Evolutionary conservation across 139 green algal species (phyloP), one percentile per base, ranked within the genome.

Genomic region (Edaphochlamys debaryana): DNA sequence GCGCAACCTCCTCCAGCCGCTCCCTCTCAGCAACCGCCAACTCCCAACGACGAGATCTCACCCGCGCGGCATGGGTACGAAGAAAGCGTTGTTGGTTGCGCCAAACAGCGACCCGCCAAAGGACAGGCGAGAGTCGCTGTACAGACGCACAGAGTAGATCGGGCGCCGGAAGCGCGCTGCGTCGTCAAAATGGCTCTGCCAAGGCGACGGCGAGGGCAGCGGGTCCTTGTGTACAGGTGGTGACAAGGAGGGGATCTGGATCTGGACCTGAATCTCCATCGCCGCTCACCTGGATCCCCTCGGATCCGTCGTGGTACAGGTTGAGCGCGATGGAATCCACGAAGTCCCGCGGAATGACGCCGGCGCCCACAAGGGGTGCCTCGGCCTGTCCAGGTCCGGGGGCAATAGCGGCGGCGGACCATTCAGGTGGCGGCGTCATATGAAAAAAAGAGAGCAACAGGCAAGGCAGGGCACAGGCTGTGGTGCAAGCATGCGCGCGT

Each of bases 231-330:
- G n/a, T n/a, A n/a, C n/a, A n/a, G n/a, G n/a, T 7, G 60, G 29
- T 37, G 4, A 17, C n/a, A n/a, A n/a, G n/a, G n/a, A n/a, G n/a
- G n/a, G n/a, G n/a, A n/a, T n/a, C n/a, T n/a, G n/a, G n/a, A n/a
- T n/a, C n/a, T n/a, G n/a, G n/a, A n/a, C n/a, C n/a, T n/a, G n/a
- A n/a, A n/a, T n/a, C n/a, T n/a, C n/a, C n/a, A n/a, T n/a, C n/a
- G 29, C 30, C 4, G 23, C 75, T 0, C 74, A 82, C 88, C 84
- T 95, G 92, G 41, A 96, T 94, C 29, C 93, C 93, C 87, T 96
- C 92, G 38, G 82, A 92, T 40, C 93, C 93, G 68, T 96, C 92
- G 74, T 96, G 92, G 81, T 96, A 96, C 45, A 95, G 87, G 86
- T 96, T 96, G 63, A 95, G 82, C 6, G 93, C 93, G 4, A 86